Evolutionary conservation across 352 stramenopile genomes (phyloP).

Genomic region (Aphanomyces invadans): DNA sequence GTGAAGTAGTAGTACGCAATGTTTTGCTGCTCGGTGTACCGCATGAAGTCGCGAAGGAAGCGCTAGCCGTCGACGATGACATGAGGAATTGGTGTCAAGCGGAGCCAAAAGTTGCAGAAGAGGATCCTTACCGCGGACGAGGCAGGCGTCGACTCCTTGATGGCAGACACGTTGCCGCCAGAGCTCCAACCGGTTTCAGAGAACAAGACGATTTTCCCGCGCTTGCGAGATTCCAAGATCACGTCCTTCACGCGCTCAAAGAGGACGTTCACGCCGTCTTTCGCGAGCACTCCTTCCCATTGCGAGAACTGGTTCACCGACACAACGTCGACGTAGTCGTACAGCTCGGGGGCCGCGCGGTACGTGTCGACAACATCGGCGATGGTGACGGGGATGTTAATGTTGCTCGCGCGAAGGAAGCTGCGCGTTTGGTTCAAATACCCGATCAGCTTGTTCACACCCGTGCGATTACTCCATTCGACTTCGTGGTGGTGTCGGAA

Average conservation of each 20-base stretch:
- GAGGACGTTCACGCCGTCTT: constrained; percentile 46
- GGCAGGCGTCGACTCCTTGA: constrained; percentile 36
- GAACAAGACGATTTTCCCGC: constrained; percentile 55
- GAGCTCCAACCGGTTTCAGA: constrained; percentile 68
- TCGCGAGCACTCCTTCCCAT: constrained; percentile 49
- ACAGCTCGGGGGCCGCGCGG: constrained; percentile 41
- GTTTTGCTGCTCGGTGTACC: constrained; percentile 38
- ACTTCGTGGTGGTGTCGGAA: constrained; percentile 51
- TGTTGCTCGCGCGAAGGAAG: constrained; percentile 35
- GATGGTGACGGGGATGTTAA: constrained; percentile 52
- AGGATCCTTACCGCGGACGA: constrained; percentile 38
- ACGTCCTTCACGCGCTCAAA: constrained; percentile 48
- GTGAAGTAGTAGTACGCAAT: constrained; percentile 71
- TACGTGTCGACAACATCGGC: constrained; percentile 70
- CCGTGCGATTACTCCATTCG: constrained; percentile 10
- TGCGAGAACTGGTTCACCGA: constrained; percentile 78
- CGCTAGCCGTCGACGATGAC: too few relatives aligned
- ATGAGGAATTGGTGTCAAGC: background rate
- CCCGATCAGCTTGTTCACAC: constrained; percentile 9
- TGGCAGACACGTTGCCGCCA: constrained; percentile 28
- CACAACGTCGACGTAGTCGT: constrained; percentile 58
- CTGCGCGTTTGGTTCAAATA: constrained; percentile 54
- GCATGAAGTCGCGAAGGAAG: constrained; percentile 44
- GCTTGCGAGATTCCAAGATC: constrained; percentile 34
- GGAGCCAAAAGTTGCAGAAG: too few relatives aligned